These are phyloP conservation scores for Alternaria triticina DNA, from an alignment of 2,329 filamentous ascomycete species.

Conservation along the genomic window DNA sequence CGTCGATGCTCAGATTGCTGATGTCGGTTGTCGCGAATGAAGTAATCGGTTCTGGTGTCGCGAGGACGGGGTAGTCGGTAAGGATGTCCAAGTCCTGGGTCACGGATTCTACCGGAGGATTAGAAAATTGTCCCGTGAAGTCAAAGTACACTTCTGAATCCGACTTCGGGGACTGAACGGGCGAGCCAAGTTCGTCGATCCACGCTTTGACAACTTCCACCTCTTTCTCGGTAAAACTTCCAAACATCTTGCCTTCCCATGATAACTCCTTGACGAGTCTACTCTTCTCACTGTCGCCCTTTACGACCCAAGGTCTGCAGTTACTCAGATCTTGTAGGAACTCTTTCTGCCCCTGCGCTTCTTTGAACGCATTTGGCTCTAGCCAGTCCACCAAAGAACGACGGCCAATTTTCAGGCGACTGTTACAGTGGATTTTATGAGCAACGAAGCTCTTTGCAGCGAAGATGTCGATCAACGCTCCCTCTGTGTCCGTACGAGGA, in stretches of 20 bases:
- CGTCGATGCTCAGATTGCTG: not conserved
- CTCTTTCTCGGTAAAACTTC: conserved; percentile 56
- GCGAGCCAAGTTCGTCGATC: conserved; percentile 47
- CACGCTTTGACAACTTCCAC: conserved; percentile 47
- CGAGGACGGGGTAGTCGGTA: conserved; percentile 16
- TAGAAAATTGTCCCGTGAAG: conserved; percentile 20
- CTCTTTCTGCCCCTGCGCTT: conserved; percentile 41
- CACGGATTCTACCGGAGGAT: not conserved
- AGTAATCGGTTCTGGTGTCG: not conserved
- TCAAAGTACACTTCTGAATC: conserved; percentile 27
- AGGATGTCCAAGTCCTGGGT: conserved; percentile 10
- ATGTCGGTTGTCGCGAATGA: not conserved
- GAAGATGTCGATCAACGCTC: conserved; percentile 40
- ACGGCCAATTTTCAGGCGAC: conserved; percentile 49
- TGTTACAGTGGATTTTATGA: conserved; percentile 51
- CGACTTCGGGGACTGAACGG: not conserved
- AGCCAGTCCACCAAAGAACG: conserved; percentile 52
- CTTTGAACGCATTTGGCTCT: conserved; percentile 40
- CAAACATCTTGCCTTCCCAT: conserved; percentile 60
- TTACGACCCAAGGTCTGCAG: conserved; percentile 51
- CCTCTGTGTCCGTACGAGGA: conserved; percentile 18
- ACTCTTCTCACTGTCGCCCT: conserved; percentile 51
- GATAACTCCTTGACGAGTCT: conserved; percentile 51
- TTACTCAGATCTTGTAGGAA: conserved; percentile 48
- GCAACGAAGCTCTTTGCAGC: conserved; percentile 48